Percentiles rank a stretch among this genome's conserved stretches.
These are phyloP conservation scores for Aspergillus carlsbadensis DNA, from an alignment of 495 filamentous ascomycete genomes.

Conservation along the genomic window DNA sequence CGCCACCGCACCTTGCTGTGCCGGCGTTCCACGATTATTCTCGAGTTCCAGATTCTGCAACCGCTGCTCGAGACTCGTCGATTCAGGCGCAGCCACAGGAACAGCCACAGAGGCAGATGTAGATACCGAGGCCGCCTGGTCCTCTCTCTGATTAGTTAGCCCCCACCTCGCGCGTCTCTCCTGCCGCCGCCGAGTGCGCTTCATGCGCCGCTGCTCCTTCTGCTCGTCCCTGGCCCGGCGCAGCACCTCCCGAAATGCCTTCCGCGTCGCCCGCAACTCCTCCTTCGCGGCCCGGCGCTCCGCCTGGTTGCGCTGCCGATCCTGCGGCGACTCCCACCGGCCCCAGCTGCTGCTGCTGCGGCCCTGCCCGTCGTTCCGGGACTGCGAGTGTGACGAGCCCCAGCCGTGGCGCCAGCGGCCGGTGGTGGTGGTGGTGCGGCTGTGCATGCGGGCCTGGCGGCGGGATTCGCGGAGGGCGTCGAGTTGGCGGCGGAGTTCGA, in stretches of 20 bases:
- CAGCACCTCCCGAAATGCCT: slow-evolving; percentile 42
- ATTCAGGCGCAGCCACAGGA: neutral
- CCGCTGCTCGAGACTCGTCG: slow-evolving; percentile 16
- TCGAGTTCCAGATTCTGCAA: slow-evolving; percentile 27
- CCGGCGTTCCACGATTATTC: slow-evolving; percentile 15
- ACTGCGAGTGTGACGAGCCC: slow-evolving; percentile 12
- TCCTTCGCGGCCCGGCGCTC: slow-evolving; percentile 39
- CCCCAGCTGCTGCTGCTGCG: slow-evolving; percentile 30
- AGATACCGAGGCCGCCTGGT: neutral
- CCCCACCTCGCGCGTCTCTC: slow-evolving; percentile 13
- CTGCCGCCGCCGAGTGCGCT: slow-evolving; percentile 24
- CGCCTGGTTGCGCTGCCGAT: slow-evolving; percentile 30
- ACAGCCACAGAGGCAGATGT: neutral
- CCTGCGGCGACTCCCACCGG: slow-evolving; percentile 42
- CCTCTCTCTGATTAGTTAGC: neutral
- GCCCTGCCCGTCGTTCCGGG: neutral
- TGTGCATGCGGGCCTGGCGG: slow-evolving; percentile 30
- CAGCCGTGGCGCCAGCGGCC: slow-evolving; percentile 27
- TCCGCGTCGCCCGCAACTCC: slow-evolving; percentile 37
- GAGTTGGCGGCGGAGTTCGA: slow-evolving; percentile 41
- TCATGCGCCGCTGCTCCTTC: slow-evolving; percentile 29
- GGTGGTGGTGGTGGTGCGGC: no score
- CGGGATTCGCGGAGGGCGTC: slow-evolving; percentile 37
- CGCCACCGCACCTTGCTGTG: slow-evolving; percentile 14
- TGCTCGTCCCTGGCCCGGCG: slow-evolving; percentile 42